A percentile compares a stretch with the other conserved stretches of the same genome.
Evolutionary conservation across 352 stramenopile species (phyloP).

Genomic region (Pythium brassicae): DNA sequence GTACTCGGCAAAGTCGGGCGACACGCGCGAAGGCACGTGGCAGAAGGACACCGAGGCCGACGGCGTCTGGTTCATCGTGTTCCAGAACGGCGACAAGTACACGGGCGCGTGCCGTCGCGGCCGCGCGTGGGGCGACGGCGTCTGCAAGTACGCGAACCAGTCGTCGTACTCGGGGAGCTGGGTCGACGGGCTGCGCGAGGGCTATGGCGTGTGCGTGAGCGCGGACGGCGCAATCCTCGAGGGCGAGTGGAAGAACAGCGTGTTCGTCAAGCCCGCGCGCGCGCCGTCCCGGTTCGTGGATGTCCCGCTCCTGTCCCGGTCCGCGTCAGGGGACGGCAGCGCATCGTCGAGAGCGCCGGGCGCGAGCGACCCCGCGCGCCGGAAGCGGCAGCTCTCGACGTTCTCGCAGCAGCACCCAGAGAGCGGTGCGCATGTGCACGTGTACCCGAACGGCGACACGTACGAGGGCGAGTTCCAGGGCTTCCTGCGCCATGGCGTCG

Average conservation of each 20-base stretch:
- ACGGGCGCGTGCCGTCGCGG: constrained; percentile 54
- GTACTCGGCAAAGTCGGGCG: constrained; percentile 51
- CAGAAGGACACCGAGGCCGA: constrained; percentile 51
- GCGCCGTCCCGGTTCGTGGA: constrained; percentile 57
- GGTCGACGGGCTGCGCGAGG: constrained; percentile 76
- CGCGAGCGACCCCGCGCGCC: neutral
- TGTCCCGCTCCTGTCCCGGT: constrained; percentile 30
- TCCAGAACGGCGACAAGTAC: constrained; percentile 77
- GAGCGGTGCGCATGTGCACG: constrained; percentile 28
- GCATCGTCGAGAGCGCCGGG: constrained; percentile 6
- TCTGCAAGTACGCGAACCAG: constrained; percentile 88
- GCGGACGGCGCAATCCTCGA: constrained; percentile 59
- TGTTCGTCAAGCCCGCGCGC: constrained; percentile 44
- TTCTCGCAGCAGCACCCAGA: constrained; percentile 21
- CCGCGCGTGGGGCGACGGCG: constrained; percentile 69
- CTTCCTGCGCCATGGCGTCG: constrained; percentile 42
- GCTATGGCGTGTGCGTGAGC: constrained; percentile 62
- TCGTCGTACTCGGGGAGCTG: constrained; percentile 87
- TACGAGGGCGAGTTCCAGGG: constrained; percentile 70
- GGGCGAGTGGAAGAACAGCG: constrained; percentile 69
- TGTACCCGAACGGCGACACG: constrained; percentile 63
- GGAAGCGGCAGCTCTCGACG: constrained; percentile 6
- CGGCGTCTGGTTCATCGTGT: constrained; percentile 64
- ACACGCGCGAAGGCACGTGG: constrained; percentile 70
- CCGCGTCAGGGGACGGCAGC: constrained; percentile 1